Evolutionary conservation across 371 early-diverging fungal genomes (phyloP).

Genomic region (Apophysomyces trapeziformis): DNA sequence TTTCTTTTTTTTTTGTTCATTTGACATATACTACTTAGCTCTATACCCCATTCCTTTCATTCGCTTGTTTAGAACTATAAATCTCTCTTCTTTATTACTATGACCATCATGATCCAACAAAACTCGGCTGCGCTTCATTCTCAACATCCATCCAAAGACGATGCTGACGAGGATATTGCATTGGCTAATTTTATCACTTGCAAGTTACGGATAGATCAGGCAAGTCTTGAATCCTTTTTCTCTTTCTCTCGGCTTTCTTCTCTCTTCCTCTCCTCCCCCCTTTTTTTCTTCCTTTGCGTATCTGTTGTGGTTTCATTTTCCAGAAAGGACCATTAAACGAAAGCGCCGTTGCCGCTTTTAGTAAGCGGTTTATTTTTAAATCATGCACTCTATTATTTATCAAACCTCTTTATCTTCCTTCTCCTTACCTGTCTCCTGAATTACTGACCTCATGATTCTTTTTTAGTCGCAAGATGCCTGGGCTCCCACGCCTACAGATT

Average conservation of each 20-base stretch:
- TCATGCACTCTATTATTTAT: slow-evolving; percentile 4
- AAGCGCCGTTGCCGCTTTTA: slow-evolving; percentile 1
- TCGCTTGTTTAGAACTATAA: background rate
- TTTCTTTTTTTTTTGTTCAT: background rate
- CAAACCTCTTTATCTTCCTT: slow-evolving; percentile 11
- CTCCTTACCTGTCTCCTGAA: slow-evolving; percentile 18
- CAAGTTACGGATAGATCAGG: slow-evolving; percentile 29
- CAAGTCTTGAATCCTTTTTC: slow-evolving; percentile 15
- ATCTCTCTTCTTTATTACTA: slow-evolving; percentile 9
- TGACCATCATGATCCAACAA: slow-evolving; percentile 17
- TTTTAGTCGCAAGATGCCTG: slow-evolving; percentile 19
- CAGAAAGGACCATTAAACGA: slow-evolving; percentile 4
- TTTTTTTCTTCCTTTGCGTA: background rate
- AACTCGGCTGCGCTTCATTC: background rate
- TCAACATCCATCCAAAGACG: background rate
- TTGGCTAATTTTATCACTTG: slow-evolving; percentile 25
- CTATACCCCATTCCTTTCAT: slow-evolving; percentile 1
- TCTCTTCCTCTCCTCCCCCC: slow-evolving; percentile 11
- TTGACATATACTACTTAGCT: background rate
- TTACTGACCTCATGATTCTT: slow-evolving; percentile 22
- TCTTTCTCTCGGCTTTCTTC: slow-evolving; percentile 8
- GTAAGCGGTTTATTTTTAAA: slow-evolving; percentile 1
- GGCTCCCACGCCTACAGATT: background rate
- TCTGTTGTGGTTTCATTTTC: slow-evolving; percentile 6
- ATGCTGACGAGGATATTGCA: slow-evolving; percentile 27